Percentiles rank a stretch among this genome's conserved stretches.
phyloP scores from a whole-genome alignment of 352 stramenopile species.

The Pythium biforme region DNA sequence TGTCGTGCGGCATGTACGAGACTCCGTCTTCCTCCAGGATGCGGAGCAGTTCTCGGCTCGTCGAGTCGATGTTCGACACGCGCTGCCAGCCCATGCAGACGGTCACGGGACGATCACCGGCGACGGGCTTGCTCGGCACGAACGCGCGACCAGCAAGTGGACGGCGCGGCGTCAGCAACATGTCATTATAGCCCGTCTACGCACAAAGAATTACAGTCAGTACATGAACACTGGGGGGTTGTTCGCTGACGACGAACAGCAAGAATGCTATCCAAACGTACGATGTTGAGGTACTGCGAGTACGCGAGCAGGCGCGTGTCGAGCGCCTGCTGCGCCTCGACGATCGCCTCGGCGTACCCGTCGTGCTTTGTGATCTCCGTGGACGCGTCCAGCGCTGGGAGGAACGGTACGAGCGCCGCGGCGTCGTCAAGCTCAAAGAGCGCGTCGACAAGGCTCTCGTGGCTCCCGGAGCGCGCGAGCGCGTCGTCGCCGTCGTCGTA shows the following conservation, averaged over 20 bases:
- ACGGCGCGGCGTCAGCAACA: slow-evolving; percentile 60
- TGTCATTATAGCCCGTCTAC: slow-evolving; percentile 54
- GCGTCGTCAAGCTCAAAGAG: slow-evolving; percentile 53
- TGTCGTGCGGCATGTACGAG: slow-evolving; percentile 83
- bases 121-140: slow-evolving; percentile 57
- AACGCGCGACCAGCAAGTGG: slow-evolving; percentile 49
- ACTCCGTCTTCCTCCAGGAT: slow-evolving; percentile 85
- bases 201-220: background rate
- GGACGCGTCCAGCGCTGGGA: slow-evolving; percentile 77
- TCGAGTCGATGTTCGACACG: slow-evolving; percentile 70
- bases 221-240: no score
- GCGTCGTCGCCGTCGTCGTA: background rate
- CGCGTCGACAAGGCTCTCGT: slow-evolving; percentile 28
- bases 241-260: no score
- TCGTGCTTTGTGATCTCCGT: slow-evolving; percentile 85
- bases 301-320: slow-evolving; percentile 61
- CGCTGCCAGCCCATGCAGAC: slow-evolving; percentile 87
- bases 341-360: slow-evolving; percentile 75
- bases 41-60: slow-evolving; percentile 69
- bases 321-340: slow-evolving; percentile 65
- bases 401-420: slow-evolving; percentile 55
- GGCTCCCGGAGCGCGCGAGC: slow-evolving; percentile 5
- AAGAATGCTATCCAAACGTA: slow-evolving; percentile 22
- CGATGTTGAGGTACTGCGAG: slow-evolving; percentile 84
- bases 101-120: slow-evolving; percentile 71